Evolutionary conservation across 1,284 basidiomycete species (phyloP).

Genomic region (Kwoniella shivajii): DNA sequence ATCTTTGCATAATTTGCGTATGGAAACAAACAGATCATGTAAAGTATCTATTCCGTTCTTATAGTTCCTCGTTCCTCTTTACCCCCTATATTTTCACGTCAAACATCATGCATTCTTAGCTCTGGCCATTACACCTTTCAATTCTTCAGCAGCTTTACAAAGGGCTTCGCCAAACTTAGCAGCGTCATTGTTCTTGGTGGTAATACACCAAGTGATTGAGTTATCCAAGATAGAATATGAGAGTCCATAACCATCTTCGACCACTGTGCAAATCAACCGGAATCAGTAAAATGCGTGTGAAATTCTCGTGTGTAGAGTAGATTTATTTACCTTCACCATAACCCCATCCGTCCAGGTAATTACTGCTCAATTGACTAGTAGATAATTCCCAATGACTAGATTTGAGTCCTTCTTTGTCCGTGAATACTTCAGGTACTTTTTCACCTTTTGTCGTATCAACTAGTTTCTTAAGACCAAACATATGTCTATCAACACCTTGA

Average conservation of each 20-base stretch:
- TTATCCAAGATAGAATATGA: slow-evolving; percentile 88
- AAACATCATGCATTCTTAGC: slow-evolving; percentile 52
- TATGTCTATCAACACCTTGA: slow-evolving; percentile 91
- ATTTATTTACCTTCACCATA: slow-evolving; percentile 82
- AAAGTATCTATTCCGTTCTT: slow-evolving; percentile 1
- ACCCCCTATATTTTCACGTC: background rate
- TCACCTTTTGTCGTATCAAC: slow-evolving; percentile 68
- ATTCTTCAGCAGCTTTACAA: slow-evolving; percentile 76
- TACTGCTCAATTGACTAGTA: slow-evolving; percentile 82
- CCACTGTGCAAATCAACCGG: slow-evolving; percentile 59
- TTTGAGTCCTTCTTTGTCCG: slow-evolving; percentile 70
- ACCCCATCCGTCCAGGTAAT: slow-evolving; percentile 91
- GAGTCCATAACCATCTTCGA: slow-evolving; percentile 89
- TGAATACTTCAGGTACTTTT: slow-evolving; percentile 73
- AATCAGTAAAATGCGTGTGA: too few relatives aligned
- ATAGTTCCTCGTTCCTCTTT: background rate
- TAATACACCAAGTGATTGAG: slow-evolving; percentile 91
- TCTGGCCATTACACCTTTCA: slow-evolving; percentile 71
- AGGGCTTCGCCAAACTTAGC: slow-evolving; percentile 68
- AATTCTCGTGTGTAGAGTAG: background rate
- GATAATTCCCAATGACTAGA: slow-evolving; percentile 89
- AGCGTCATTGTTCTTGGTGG: slow-evolving; percentile 70
- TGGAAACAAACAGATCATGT: too few relatives aligned
- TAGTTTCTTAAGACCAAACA: slow-evolving; percentile 89
- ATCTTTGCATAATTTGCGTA: too few relatives aligned